Evolutionary conservation across 176 grass and related monocot species (phyloP), one percentile per base, ranked within the genome.

Genomic region (Aegilops speltoides): DNA sequence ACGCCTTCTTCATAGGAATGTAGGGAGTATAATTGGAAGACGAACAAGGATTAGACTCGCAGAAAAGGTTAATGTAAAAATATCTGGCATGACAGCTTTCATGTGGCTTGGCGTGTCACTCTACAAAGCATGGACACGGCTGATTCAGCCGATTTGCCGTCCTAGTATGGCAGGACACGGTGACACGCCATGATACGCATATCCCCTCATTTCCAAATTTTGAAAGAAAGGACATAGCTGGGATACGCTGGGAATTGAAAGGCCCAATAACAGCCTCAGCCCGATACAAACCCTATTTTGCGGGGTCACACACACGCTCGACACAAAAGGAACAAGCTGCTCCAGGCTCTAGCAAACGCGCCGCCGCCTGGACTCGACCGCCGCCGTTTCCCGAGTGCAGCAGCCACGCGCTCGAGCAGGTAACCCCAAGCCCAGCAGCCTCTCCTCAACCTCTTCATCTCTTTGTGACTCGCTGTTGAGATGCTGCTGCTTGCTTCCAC

Each of bases 21-120:
- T 22, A 59, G 19, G 19, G 54, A 88, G 17, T 36, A 64, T 10
- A 78, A 73, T 34, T 57, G 0, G 1, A 32, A 24, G 7, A 68
- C 0, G 1, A 6, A 31, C 14, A 31, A 23, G 8, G 29, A 76
- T 41, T 60, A 12, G 9, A 69, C 67, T 83, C 36, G 32, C 38
- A 82, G 37, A 16, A 88, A 86, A 83, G 32, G 40, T 64, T 28
- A 7, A 57, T 38, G 68, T 4, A 25, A 34, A 82, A 36, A 69
- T 34, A 16, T 80, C 40, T 57, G 26, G 7, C 78, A 81, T 26
- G 14, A 25, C 31, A 45, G 31, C 41, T 79, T 54, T 38, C 10
- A 48, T 38, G 71, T 52, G 36, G 11, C 72, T 65, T 82, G 26
- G 3, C 79, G 68, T 78, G 65, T 31, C 63, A 54, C 16, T 54